A percentile compares a stretch with the other conserved stretches of the same genome.
Conservation (phyloP, 2,329 filamentous ascomycete species). For the Hortaea werneckii region DNA sequence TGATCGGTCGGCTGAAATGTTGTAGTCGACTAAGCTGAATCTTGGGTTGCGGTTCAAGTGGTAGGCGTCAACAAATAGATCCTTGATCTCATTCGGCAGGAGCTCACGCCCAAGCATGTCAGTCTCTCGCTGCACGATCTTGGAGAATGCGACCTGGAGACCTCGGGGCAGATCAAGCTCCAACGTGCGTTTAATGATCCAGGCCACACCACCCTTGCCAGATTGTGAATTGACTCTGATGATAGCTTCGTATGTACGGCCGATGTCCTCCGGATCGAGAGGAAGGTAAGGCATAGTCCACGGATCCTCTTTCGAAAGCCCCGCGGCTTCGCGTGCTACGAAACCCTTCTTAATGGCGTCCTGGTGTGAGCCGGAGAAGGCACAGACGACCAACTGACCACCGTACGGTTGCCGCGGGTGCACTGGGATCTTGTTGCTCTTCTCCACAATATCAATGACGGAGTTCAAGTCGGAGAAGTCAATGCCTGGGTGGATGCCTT, state of each 20-base stretch:
- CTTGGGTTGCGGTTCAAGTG: slow-evolving; percentile 73
- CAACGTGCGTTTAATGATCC: slow-evolving; percentile 82
- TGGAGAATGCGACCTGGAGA: slow-evolving; percentile 83
- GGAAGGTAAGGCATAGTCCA: slow-evolving; percentile 91
- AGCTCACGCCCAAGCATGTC: slow-evolving; percentile 78
- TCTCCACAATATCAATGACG: slow-evolving; percentile 82
- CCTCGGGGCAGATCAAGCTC: slow-evolving; percentile 87
- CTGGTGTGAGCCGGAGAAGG: slow-evolving; percentile 86
- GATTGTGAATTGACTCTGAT: slow-evolving; percentile 96
- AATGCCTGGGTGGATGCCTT: slow-evolving; percentile 73
- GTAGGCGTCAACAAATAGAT: slow-evolving; percentile 82
- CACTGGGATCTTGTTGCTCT: slow-evolving; percentile 88
- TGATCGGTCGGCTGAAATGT: slow-evolving; percentile 75
- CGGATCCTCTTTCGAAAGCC: slow-evolving; percentile 50
- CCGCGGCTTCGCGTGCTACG: slow-evolving; percentile 54
- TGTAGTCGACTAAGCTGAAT: slow-evolving; percentile 84
- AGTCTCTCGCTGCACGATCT: slow-evolving; percentile 71
- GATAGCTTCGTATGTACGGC: slow-evolving; percentile 92
- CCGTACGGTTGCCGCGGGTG: slow-evolving; percentile 85
- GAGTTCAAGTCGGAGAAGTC: slow-evolving; percentile 84
- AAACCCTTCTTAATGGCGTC: slow-evolving; percentile 92
- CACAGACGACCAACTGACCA: slow-evolving; percentile 81
- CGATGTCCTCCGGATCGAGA: slow-evolving; percentile 85
- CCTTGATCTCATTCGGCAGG: slow-evolving; percentile 69
- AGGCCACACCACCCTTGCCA: slow-evolving; percentile 88